Percentiles rank a stretch among this genome's conserved stretches.
phyloP scores from a whole-genome alignment of 2,329 filamentous ascomycete genomes.

The Venturiaceae sp. region DNA sequence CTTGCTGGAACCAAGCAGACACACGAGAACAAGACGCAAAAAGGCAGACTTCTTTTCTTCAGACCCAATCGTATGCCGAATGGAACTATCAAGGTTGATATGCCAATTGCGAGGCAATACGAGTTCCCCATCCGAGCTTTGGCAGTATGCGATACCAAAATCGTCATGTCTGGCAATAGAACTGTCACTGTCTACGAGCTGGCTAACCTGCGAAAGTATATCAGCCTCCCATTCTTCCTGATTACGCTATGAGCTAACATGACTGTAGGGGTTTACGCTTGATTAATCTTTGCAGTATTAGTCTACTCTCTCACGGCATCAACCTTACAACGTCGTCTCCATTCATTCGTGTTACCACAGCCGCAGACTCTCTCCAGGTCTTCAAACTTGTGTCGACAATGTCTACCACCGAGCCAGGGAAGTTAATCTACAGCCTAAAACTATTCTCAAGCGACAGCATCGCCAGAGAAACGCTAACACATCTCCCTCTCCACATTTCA shows the following conservation, averaged over 20 bases:
- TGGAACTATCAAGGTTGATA: conserved; percentile 42
- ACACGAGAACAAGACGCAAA: conserved; percentile 5
- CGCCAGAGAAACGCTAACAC: not conserved
- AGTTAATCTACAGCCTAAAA: conserved; percentile 14
- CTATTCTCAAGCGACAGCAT: conserved; percentile 1
- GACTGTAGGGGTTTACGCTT: not conserved
- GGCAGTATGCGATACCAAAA: conserved; percentile 44
- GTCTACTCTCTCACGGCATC: conserved; percentile 38
- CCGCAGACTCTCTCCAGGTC: conserved; percentile 41
- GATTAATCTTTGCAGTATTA: conserved; percentile 15
- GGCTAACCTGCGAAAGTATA: not conserved
- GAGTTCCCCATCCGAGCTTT: conserved; percentile 44
- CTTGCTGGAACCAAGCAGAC: conserved; percentile 3
- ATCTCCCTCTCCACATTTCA: not conserved
- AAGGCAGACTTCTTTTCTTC: conserved; percentile 6
- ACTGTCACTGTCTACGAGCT: conserved; percentile 18
- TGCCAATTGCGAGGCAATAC: conserved; percentile 37
- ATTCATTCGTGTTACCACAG: conserved; percentile 45
- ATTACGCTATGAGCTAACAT: too few relatives aligned
- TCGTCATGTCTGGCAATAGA: conserved; percentile 39
- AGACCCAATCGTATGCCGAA: conserved; percentile 15
- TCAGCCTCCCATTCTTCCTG: too few relatives aligned
- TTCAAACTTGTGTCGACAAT: conserved; percentile 24
- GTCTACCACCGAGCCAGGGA: conserved; percentile 14
- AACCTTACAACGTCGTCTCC: conserved; percentile 36